Evolutionary conservation across 768 basidiomycete genomes (phyloP), one percentile per base, ranked within the genome.

Genomic region (Auricularia sp.): DNA sequence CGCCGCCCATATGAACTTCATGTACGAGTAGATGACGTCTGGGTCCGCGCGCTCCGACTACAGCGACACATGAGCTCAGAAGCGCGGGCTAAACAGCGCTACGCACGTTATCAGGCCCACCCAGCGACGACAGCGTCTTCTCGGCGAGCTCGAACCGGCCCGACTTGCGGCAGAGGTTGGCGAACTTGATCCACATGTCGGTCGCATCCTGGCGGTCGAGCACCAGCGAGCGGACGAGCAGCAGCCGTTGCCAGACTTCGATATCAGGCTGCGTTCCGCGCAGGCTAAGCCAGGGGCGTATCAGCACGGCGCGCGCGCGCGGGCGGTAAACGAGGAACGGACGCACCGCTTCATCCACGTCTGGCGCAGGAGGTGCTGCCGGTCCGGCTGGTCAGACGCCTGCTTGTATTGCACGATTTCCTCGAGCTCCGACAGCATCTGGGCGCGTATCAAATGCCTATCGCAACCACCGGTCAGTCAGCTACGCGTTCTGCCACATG

Each of bases 141-240:
- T 79, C 78, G 11, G 80, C 79, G 11, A 81, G 70, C 16, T 74
- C 74, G 44, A 80, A 71, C 1, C 81, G 73, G 53, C 78, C 78
- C 14, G 77, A 78, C 64, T 79, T 80, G 56, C 80, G 78, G 66
- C 81, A 82, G 2, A 82, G 73, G 67, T 82, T 81, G 33, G 80
- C 79, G 68, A 82, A 81, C 66, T 79, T 78, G 73, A 82, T 80
- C 78, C 79, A 80, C 68, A 79, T 80, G 60, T 79, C 77, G 65
- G 75, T 78, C 67, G 80, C 78, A 63, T 82, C 79, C 18, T 73
- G 75, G 1, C 80, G 80, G 3, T 72, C 77, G 29, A 82, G 70
- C 61, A 80, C 79, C 51, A 81, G 74, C 2, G 78, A 79, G 34
- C 81, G 74, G 53, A 82, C 78, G 67, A 80, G 79, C 18, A 82